A percentile compares a stretch with the other conserved stretches of the same genome.
These are phyloP conservation scores for Acacia concinna DNA, from an alignment of 331 rosid species.

Conservation along the genomic window DNA sequence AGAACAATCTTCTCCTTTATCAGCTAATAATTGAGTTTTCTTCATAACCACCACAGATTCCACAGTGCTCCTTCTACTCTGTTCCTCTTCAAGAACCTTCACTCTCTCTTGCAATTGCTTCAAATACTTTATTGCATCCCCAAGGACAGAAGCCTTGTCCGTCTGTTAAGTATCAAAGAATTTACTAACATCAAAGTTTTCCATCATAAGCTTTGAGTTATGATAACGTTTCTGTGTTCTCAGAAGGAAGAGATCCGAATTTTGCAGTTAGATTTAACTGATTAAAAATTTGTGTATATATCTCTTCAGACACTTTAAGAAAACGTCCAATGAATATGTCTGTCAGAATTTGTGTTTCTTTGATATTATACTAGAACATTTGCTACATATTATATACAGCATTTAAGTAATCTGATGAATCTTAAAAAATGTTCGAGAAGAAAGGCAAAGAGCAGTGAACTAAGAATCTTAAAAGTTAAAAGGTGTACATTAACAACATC, in stretches of 20 bases:
- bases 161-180: conserved; percentile 45
- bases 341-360: background rate
- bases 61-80: conserved; percentile 50
- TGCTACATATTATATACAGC: too few species aligned
- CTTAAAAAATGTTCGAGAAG: background rate
- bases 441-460: background rate
- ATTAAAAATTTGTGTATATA: background rate
- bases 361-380: background rate
- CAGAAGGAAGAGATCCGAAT: background rate
- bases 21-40: conserved; percentile 55
- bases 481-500: background rate
- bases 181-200: conserved; percentile 1
- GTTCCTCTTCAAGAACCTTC: conserved; percentile 83
- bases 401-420: background rate
- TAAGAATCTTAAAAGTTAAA: background rate
- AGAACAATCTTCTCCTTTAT: conserved; percentile 39
- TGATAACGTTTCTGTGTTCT: background rate
- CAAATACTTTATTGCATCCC: conserved; percentile 88
- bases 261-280: background rate
- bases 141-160: conserved; percentile 99
- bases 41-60: conserved; percentile 76
- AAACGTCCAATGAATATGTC: background rate
- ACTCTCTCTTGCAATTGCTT: conserved; percentile 84
- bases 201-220: background rate
- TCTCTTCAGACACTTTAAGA: background rate